phyloP scores from a whole-genome alignment of 176 grass and related monocot species.

The Eragrostis nindensis region DNA sequence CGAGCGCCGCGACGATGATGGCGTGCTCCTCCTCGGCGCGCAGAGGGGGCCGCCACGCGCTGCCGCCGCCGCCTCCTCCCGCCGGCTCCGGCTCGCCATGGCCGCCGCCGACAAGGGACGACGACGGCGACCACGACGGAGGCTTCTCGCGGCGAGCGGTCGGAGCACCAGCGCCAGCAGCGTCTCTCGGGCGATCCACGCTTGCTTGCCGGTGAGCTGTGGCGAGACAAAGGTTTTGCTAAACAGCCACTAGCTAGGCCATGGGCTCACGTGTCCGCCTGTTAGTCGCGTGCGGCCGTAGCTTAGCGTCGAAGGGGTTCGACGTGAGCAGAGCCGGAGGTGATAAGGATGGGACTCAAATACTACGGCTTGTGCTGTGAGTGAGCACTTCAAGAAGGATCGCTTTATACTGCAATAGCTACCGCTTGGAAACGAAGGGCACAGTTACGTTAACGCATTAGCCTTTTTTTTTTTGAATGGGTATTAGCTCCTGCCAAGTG shows the following conservation, averaged over 20 bases:
- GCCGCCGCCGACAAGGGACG: background rate
- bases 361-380: background rate
- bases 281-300: conserved; percentile 9
- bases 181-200: conserved; percentile 38
- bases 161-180: background rate
- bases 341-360: conserved; percentile 34
- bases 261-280: conserved; percentile 25
- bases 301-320: background rate
- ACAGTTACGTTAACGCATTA: background rate
- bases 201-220: background rate
- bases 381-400: conserved; percentile 26
- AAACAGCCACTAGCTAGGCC: background rate
- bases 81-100: background rate
- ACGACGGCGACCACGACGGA: background rate
- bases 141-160: background rate
- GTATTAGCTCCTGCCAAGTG: no score
- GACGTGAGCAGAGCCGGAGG: background rate
- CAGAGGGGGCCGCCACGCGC: background rate
- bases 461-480: no score
- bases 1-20: conserved; percentile 56
- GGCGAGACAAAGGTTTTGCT: background rate
- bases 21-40: conserved; percentile 29
- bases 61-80: background rate
- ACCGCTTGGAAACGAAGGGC: background rate
- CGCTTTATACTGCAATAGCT: conserved; percentile 16